Evolutionary conservation across 257 asterid species (phyloP), one percentile per base, ranked within the genome.

Genomic region (Fraxinus quadrangulata): DNA sequence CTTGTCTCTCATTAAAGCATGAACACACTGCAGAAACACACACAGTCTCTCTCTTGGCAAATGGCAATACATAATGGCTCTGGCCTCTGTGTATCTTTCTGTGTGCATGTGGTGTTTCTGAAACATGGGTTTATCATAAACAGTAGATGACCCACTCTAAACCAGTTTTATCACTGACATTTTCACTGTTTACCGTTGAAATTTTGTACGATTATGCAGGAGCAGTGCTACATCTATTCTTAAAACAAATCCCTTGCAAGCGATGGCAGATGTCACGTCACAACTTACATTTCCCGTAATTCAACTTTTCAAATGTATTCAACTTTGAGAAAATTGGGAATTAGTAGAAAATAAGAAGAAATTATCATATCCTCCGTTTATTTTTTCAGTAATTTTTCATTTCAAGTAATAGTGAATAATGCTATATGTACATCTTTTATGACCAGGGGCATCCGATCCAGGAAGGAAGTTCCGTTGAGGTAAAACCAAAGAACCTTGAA

Each of bases 121-220:
- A 69, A 24, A 56, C 1, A 70, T 28, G 74, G 76, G 14, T 74
- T 74, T 78, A 74, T 82, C 85, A 78, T 67, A 17, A 82, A 78
- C 85, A 82, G 82, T 77, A 40, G 51, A 9, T 49, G 77, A 80
- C 76, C 66, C 68, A 21, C 74, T 68, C 49, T 45, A 47, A 65
- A 75, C 75, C 78, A 24, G 40, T 68, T 76, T 54, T 24, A 56
- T 67, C 84, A 79, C 67, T 76, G 59, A 76, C 34, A 73, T 68
- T 74, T 66, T 76, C 76, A 84, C 88, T 84, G 84, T 84, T 84
- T 76, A 73, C 78, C 85, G 88, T 84, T 84, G 88, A 84, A 84
- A 21, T 8, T 21, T 47, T 47, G 59, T 47, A 47, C 59, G 21
- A 47, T 47, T 78, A 5, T 81, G 74, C 79, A 77, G 72, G 10